Percentiles rank a stretch among this genome's conserved stretches.
Conservation (phyloP, 352 stramenopile species). For the Thalassiosira gravida region DNA sequence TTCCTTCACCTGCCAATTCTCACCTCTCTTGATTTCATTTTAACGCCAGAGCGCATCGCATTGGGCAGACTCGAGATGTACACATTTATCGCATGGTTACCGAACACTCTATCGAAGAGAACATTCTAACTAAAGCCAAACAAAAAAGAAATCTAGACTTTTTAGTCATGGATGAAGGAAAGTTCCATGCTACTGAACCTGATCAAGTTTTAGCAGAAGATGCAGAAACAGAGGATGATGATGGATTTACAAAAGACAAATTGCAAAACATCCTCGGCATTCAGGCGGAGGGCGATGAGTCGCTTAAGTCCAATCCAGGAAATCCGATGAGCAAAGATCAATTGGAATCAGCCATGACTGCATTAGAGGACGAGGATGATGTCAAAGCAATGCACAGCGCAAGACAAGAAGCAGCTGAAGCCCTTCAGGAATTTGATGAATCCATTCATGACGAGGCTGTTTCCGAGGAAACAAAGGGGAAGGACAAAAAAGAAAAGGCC, state of each 20-base stretch:
- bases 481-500: slow-evolving; percentile 68
- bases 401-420: slow-evolving; percentile 85
- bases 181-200: slow-evolving; percentile 79
- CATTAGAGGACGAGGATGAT: slow-evolving; percentile 94
- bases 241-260: slow-evolving; percentile 81
- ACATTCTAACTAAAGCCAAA: slow-evolving; percentile 96
- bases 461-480: slow-evolving; percentile 53
- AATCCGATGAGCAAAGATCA: slow-evolving; percentile 81
- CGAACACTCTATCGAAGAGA: slow-evolving; percentile 97
- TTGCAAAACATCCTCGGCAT: slow-evolving; percentile 91
- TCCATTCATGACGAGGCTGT: slow-evolving; percentile 60
- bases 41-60: slow-evolving; percentile 90
- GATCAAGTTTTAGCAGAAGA: slow-evolving; percentile 87
- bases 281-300: slow-evolving; percentile 49
- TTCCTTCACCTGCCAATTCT: too few relatives aligned
- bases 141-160: slow-evolving; percentile 97
- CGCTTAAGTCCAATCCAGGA: slow-evolving; percentile 29
- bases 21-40: background rate
- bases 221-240: slow-evolving; percentile 38
- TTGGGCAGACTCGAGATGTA: slow-evolving; percentile 97
- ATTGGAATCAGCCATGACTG: slow-evolving; percentile 92
- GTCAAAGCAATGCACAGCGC: slow-evolving; percentile 91
- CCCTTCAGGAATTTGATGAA: slow-evolving; percentile 89
- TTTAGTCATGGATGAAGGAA: slow-evolving; percentile 89
- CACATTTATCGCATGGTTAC: slow-evolving; percentile 98